Evolutionary conservation across 768 basidiomycete species (phyloP), one percentile per base, ranked within the genome.

Genomic region (Boletus bicolor): DNA sequence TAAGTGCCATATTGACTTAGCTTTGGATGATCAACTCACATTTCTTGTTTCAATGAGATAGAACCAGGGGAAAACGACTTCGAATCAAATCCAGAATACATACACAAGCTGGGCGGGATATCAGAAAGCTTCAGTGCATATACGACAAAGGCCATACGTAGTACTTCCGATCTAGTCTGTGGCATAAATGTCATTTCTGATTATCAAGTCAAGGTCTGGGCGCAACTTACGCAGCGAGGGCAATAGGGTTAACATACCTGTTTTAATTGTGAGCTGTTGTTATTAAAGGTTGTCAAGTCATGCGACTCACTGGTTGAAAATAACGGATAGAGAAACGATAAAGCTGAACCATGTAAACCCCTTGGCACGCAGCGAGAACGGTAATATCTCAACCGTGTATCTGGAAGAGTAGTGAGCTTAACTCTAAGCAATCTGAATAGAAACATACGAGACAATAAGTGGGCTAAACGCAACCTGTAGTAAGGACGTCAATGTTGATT

Each of bases 341-440:
- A 77, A 75, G 39, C 72, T 71, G 65, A 75, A 64, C 7, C 75
- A 24, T 24, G 21, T 24, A 24, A 24, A 24, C 21, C 21, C 75
- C 55, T 76, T 76, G 52, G 76, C 75, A 44, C 75, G 71, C 37
- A 76, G 64, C 26, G 64, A 46, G 54, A 66, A 76, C 15, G 74
- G 76, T 51, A 76, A 61, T 53, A 77, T 76, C 57, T 79, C 76
- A 30, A 77, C 66, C 1, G 71, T 69, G 64, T 77, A 76, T 17
- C 65, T 66, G 8, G 36, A 15, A n/a, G 37, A 26, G 10, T 2
- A 47, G 32, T 53, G 21, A 28, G 44, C 15, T 46, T 21, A 19
- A 42, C 6, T 7, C 21, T 24, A 30, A 14, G 19, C 7, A 15
- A 43, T 28, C 26, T 5, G 32, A 14, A 34, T 30, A 11, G 9